Evolutionary conservation across 148 eudicot species (phyloP).

Genomic region (Rhododendron henanense): DNA sequence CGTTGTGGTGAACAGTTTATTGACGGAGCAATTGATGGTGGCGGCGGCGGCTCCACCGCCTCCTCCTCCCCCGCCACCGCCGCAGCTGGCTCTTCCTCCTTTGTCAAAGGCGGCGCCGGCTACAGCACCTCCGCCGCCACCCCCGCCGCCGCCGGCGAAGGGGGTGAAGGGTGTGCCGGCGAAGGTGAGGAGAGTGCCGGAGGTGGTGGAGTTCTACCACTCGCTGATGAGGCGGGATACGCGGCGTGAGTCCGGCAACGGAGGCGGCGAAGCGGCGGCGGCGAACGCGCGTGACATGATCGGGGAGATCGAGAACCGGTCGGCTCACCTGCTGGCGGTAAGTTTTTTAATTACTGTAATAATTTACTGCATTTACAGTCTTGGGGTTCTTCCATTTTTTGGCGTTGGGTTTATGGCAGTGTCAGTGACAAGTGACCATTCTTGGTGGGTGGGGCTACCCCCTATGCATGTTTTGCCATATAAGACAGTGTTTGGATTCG

Average conservation of each 20-base stretch:
- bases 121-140: slow-evolving; percentile 60
- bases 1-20: slow-evolving; percentile 22
- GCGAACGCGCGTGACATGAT: slow-evolving; percentile 70
- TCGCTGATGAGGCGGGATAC: slow-evolving; percentile 84
- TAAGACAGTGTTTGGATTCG: slow-evolving; percentile 32
- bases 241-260: slow-evolving; percentile 60
- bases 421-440: slow-evolving; percentile 17
- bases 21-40: slow-evolving; percentile 3
- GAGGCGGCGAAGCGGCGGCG: slow-evolving; percentile 30
- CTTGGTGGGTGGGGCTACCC: slow-evolving; percentile 3
- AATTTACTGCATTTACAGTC: too few species aligned
- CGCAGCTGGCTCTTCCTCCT: slow-evolving; percentile 45
- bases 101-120: slow-evolving; percentile 15
- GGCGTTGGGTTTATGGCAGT: background rate
- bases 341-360: slow-evolving; percentile 10
- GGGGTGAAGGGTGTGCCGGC: slow-evolving; percentile 38
- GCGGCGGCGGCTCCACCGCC: slow-evolving; percentile 23
- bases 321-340: slow-evolving; percentile 73
- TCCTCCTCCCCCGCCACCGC: slow-evolving; percentile 26
- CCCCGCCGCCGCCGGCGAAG: slow-evolving; percentile 49
- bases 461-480: slow-evolving; percentile 17
- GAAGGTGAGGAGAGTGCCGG: slow-evolving; percentile 90
- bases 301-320: slow-evolving; percentile 88
- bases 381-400: background rate
- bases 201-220: slow-evolving; percentile 92